Evolutionary conservation across 2,329 filamentous ascomycete genomes (phyloP).

Genomic region (Neospermospora avenae): DNA sequence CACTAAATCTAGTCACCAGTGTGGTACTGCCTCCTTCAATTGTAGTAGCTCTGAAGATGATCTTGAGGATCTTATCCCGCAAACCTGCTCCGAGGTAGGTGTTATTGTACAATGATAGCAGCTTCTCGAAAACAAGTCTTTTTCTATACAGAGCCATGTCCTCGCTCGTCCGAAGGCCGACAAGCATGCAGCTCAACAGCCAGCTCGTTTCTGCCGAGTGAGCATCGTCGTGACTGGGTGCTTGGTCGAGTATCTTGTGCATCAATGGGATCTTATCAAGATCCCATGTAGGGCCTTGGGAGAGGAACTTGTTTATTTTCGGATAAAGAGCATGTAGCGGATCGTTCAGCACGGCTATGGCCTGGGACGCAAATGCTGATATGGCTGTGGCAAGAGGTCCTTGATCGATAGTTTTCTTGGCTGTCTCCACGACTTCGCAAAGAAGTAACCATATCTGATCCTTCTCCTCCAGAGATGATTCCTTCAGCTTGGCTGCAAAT

Average conservation of each 20-base stretch:
- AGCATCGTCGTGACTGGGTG: slow-evolving; percentile 68
- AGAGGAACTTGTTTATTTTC: slow-evolving; percentile 83
- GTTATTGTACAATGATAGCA: slow-evolving; percentile 67
- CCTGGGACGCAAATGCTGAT: slow-evolving; percentile 70
- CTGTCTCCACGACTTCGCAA: slow-evolving; percentile 76
- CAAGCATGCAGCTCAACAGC: slow-evolving; percentile 69
- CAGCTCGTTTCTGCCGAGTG: slow-evolving; percentile 72
- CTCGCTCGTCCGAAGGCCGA: slow-evolving; percentile 55
- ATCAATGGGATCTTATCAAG: slow-evolving; percentile 70
- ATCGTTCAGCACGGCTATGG: slow-evolving; percentile 66
- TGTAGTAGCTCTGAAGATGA: slow-evolving; percentile 65
- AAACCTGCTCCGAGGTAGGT: slow-evolving; percentile 53
- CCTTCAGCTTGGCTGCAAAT: slow-evolving; percentile 58
- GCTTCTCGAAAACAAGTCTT: slow-evolving; percentile 68
- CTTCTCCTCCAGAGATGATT: slow-evolving; percentile 70
- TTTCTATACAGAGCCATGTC: slow-evolving; percentile 62
- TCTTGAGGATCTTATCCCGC: slow-evolving; percentile 55
- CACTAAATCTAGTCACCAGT: slow-evolving; percentile 72
- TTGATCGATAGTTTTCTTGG: slow-evolving; percentile 49
- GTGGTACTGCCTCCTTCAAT: slow-evolving; percentile 74
- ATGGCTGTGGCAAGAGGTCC: slow-evolving; percentile 68
- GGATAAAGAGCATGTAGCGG: slow-evolving; percentile 81
- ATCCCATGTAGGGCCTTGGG: slow-evolving; percentile 73
- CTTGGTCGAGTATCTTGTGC: slow-evolving; percentile 57
- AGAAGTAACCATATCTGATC: slow-evolving; percentile 77